These are phyloP conservation scores for Cubamyces lactineus DNA, from an alignment of 768 basidiomycete species.

Conservation along the genomic window DNA sequence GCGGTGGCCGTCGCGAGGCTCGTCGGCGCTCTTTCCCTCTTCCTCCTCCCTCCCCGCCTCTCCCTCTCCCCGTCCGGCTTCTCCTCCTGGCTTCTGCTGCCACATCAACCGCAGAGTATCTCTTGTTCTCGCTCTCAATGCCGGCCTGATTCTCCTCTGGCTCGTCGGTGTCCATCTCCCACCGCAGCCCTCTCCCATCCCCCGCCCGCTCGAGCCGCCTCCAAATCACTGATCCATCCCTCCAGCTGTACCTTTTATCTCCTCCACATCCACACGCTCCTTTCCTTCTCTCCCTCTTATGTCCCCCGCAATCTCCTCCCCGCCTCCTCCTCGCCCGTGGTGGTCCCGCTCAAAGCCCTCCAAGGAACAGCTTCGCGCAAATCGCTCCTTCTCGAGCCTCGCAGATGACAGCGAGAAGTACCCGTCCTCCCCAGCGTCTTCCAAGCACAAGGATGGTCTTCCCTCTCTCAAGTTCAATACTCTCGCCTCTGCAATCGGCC, in stretches of 20 bases:
- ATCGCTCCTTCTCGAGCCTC: constrained; percentile 27
- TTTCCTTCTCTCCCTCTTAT: constrained; percentile 32
- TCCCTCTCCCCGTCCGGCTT: not conserved
- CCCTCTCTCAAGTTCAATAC: constrained; percentile 53
- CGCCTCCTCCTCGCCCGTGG: constrained; percentile 33
- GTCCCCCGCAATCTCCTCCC: constrained; percentile 27
- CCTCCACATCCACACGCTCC: constrained; percentile 29
- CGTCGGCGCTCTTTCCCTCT: constrained; percentile 3
- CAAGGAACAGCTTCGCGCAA: constrained; percentile 28
- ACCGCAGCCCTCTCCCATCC: not conserved
- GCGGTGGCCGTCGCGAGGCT: constrained; percentile 16
- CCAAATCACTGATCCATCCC: constrained; percentile 26
- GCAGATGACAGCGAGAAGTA: constrained; percentile 28
- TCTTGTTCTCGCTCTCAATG: not conserved
- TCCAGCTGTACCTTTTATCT: constrained; percentile 25
- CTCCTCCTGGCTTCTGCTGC: not conserved
- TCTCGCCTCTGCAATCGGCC: constrained; percentile 62
- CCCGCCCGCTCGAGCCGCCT: constrained; percentile 1
- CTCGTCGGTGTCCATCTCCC: not conserved
- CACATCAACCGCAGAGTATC: not conserved
- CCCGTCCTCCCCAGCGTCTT: constrained; percentile 14
- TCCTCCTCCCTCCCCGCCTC: constrained; percentile 6
- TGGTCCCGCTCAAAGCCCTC: constrained; percentile 40
- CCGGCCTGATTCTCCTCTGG: constrained; percentile 3
- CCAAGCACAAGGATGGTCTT: constrained; percentile 29